Conservation (phyloP, 345 rosid species). For the Salix exigua region DNA sequence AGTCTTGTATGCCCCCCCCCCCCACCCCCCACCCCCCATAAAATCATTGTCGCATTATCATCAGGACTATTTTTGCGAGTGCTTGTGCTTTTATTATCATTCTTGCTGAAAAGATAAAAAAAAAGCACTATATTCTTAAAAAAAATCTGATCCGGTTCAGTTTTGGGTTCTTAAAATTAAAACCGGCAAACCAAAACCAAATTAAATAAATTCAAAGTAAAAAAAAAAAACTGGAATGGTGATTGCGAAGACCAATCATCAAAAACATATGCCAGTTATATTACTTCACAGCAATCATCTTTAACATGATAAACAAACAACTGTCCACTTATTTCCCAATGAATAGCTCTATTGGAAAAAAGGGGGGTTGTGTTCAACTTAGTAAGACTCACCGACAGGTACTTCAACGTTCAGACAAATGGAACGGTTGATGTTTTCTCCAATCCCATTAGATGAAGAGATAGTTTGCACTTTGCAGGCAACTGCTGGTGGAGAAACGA, state of each 20-base stretch:
- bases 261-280: conserved; percentile 2
- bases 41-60: too few species aligned
- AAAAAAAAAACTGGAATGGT: not conserved
- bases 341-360: conserved; percentile 12
- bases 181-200: too few species aligned
- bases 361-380: not conserved
- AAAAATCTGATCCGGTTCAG: too few species aligned
- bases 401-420: conserved; percentile 7
- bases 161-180: too few species aligned
- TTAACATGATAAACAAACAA: conserved; percentile 15
- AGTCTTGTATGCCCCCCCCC: too few species aligned
- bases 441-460: conserved; percentile 15
- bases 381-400: not conserved
- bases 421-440: not conserved
- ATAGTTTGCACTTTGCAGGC: not conserved
- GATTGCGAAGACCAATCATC: conserved; percentile 13
- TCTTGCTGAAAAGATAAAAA: too few species aligned
- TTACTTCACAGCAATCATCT: not conserved
- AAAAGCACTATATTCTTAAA: too few species aligned
- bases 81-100: too few species aligned
- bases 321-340: conserved; percentile 15
- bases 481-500: conserved; percentile 9
- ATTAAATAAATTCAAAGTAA: too few species aligned
- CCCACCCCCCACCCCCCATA: too few species aligned
- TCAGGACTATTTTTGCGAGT: too few species aligned